A percentile compares a stretch with the other conserved stretches of the same genome.
phyloP scores from a whole-genome alignment of 2,329 filamentous ascomycete species.

The Colletotrichum kahawae region DNA sequence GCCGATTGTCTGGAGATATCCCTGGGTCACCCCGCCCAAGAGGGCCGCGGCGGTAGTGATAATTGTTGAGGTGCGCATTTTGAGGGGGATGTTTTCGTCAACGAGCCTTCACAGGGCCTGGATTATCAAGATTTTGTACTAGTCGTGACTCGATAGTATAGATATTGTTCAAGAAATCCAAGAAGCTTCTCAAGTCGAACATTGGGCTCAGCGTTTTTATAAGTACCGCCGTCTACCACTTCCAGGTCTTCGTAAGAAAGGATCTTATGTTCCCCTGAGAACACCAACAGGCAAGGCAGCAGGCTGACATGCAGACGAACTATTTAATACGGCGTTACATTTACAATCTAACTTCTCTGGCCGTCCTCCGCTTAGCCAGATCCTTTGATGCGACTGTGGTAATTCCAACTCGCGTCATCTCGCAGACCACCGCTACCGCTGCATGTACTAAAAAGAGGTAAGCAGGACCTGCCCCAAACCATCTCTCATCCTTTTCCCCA shows the following conservation, averaged over 20 bases:
- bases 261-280: not conserved
- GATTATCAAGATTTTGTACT: not conserved
- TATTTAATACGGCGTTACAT: not conserved
- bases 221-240: not conserved
- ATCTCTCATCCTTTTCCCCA: not conserved
- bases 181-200: accelerated
- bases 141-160: accelerated
- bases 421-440: no score
- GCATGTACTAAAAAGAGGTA: not conserved
- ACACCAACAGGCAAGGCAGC: not conserved
- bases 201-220: not conserved
- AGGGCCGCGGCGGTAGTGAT: not conserved
- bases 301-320: not conserved
- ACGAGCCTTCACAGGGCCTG: not conserved
- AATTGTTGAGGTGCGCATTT: not conserved
- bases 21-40: not conserved
- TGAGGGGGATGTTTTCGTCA: not conserved
- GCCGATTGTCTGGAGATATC: not conserved
- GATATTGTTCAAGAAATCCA: not conserved
- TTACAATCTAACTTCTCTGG: not conserved
- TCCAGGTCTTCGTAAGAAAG: not conserved
- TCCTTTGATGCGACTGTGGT: not conserved
- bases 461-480: not conserved
- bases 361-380: not conserved
- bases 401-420: not conserved